A percentile compares a stretch with the other conserved stretches of the same genome.
Conservation (phyloP, 495 filamentous ascomycete species). For the Hyphodiscus hymeniophilus region DNA sequence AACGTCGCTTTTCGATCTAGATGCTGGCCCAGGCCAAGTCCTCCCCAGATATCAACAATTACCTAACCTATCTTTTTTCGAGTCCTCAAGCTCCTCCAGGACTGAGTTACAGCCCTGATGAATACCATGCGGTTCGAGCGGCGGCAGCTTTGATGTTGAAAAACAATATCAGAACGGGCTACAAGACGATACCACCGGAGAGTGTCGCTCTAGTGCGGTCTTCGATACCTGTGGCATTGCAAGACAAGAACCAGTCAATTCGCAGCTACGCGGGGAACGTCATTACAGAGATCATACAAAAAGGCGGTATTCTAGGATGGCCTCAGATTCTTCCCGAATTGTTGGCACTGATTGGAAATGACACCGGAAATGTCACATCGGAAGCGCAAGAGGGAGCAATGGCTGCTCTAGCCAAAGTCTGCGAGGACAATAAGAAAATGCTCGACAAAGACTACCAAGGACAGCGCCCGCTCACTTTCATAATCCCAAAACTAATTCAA, state of each 20-base stretch:
- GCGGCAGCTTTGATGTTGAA: slow-evolving; percentile 92
- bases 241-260: slow-evolving; percentile 75
- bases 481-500: slow-evolving; percentile 85
- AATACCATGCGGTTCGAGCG: slow-evolving; percentile 70
- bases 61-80: slow-evolving; percentile 84
- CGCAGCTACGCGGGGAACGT: slow-evolving; percentile 86
- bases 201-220: slow-evolving; percentile 71
- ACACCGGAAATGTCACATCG: slow-evolving; percentile 52
- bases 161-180: slow-evolving; percentile 71
- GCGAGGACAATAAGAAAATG: slow-evolving; percentile 86
- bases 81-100: slow-evolving; percentile 51
- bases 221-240: slow-evolving; percentile 65
- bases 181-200: slow-evolving; percentile 59
- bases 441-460: slow-evolving; percentile 81
- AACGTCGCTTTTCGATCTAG: slow-evolving; percentile 38
- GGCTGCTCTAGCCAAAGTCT: slow-evolving; percentile 87
- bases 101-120: slow-evolving; percentile 43
- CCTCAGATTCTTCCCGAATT: slow-evolving; percentile 81
- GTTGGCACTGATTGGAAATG: slow-evolving; percentile 64
- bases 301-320: slow-evolving; percentile 84
- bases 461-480: slow-evolving; percentile 75
- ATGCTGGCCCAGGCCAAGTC: slow-evolving; percentile 89
- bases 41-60: slow-evolving; percentile 93
- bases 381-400: slow-evolving; percentile 88
- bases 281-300: slow-evolving; percentile 85